A percentile compares a stretch with the other conserved stretches of the same genome.
Conservation (phyloP, 1,139 yeast genomes). For the Arxiozyma slooffiae region DNA sequence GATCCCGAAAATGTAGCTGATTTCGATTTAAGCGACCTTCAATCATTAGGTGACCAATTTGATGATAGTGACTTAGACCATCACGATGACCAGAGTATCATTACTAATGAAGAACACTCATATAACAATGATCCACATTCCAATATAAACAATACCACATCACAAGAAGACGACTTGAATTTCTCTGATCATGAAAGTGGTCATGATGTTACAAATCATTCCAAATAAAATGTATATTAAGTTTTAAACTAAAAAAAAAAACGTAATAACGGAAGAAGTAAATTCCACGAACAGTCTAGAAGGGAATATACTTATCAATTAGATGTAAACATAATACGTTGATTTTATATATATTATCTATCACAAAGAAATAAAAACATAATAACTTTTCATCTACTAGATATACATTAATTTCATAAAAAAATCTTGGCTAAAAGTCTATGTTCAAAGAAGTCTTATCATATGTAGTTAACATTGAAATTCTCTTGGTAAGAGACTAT, state of each 20-base stretch:
- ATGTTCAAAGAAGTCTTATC: not conserved
- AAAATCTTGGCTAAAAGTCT: too few relatives aligned
- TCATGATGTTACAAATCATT: not conserved
- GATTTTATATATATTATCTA: not conserved
- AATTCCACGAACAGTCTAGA: not conserved
- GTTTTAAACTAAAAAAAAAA: not conserved
- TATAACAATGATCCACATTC: not conserved
- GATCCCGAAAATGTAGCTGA: constrained; percentile 67
- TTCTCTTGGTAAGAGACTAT: not conserved
- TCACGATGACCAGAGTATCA: constrained; percentile 15
- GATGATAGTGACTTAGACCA: constrained; percentile 19
- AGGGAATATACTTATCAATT: not conserved
- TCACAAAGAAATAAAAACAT: not conserved
- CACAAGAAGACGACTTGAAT: constrained; percentile 10
- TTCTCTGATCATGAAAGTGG: constrained; percentile 18
- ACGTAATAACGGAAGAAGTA: not conserved
- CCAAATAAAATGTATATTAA: not conserved
- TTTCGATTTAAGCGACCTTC: constrained; percentile 66
- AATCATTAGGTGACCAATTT: constrained; percentile 35
- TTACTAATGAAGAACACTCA: constrained; percentile 12
- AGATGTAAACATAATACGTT: not conserved
- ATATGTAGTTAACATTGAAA: not conserved
- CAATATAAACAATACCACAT: not conserved
- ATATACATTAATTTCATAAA: not conserved
- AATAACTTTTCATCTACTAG: not conserved